Evolutionary conservation across 2,329 filamentous ascomycete genomes (phyloP).

Genomic region (Colletotrichum neosansevieriae): DNA sequence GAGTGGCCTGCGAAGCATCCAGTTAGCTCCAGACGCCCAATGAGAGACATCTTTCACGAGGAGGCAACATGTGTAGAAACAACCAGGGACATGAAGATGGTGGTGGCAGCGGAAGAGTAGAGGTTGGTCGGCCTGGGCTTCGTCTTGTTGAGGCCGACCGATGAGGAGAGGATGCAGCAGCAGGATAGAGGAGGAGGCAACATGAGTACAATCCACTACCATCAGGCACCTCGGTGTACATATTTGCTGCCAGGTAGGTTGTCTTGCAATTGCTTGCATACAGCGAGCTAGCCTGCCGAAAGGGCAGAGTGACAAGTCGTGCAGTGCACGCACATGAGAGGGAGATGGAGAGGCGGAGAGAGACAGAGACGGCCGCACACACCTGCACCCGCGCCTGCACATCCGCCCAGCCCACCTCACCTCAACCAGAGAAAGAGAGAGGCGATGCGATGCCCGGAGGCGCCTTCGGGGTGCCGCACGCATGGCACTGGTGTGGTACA

Average conservation of each 20-base stretch:
- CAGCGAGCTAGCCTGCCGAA: constrained; percentile 23
- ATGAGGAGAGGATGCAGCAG: constrained; percentile 23
- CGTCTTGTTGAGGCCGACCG: constrained; percentile 36
- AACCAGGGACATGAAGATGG: constrained; percentile 1
- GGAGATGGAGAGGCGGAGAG: background rate
- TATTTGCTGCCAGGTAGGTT: constrained; percentile 14
- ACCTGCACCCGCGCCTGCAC: constrained; percentile 18
- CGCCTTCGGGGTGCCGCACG: constrained; percentile 14
- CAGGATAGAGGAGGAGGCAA: constrained; percentile 28
- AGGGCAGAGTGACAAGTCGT: constrained; percentile 31
- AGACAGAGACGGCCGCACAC: constrained; percentile 9
- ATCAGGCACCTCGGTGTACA: constrained; percentile 34
- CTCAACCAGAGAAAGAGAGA: constrained; percentile 4
- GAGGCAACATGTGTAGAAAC: constrained; percentile 23
- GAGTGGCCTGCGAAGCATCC: constrained; percentile 18
- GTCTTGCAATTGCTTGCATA: constrained; percentile 29
- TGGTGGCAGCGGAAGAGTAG: constrained; percentile 1
- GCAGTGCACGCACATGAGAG: constrained; percentile 27
- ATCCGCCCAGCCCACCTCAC: constrained; percentile 16
- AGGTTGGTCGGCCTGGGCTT: constrained; percentile 31
- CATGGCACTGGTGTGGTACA: constrained; percentile 30
- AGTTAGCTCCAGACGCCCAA: constrained; percentile 24
- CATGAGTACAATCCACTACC: constrained; percentile 32
- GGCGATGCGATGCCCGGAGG: constrained; percentile 13
- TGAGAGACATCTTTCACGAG: constrained; percentile 22